Conservation (phyloP, 192 early-diverging fungal species). For the Backusella australiensis region DNA sequence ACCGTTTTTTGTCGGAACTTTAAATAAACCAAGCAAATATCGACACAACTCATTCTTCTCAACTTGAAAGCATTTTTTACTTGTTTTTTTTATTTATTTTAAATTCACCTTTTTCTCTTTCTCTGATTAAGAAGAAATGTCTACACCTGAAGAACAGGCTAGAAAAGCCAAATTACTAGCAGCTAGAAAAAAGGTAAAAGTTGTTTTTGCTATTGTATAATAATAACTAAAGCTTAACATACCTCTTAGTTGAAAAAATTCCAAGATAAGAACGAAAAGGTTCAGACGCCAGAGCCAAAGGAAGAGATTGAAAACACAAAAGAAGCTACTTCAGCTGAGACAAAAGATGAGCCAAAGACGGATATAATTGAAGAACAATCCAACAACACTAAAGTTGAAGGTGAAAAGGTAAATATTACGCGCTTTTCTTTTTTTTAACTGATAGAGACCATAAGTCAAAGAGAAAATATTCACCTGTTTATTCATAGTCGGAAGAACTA, state of each 20-base stretch:
- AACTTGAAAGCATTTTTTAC: not conserved
- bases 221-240: not conserved
- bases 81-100: not conserved
- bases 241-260: constrained; percentile 20
- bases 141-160: constrained; percentile 17
- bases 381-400: not conserved
- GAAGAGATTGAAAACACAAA: not conserved
- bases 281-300: not conserved
- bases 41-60: not conserved
- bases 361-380: not conserved
- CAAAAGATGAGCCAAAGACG: not conserved
- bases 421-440: not conserved
- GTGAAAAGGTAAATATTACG: not conserved
- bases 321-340: not conserved
- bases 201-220: not conserved
- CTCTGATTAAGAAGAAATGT: not conserved
- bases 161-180: constrained; percentile 29
- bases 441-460: not conserved
- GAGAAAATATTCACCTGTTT: not conserved
- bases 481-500: not conserved
- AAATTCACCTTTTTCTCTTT: too few relatives aligned
- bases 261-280: constrained; percentile 13
- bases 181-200: constrained; percentile 27
- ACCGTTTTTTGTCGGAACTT: not conserved
- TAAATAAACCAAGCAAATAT: constrained; percentile 5